Percentiles rank a stretch among this genome's conserved stretches.
phyloP scores from a whole-genome alignment of 78 protist genomes.

The Carpediemonas membranifera region DNA sequence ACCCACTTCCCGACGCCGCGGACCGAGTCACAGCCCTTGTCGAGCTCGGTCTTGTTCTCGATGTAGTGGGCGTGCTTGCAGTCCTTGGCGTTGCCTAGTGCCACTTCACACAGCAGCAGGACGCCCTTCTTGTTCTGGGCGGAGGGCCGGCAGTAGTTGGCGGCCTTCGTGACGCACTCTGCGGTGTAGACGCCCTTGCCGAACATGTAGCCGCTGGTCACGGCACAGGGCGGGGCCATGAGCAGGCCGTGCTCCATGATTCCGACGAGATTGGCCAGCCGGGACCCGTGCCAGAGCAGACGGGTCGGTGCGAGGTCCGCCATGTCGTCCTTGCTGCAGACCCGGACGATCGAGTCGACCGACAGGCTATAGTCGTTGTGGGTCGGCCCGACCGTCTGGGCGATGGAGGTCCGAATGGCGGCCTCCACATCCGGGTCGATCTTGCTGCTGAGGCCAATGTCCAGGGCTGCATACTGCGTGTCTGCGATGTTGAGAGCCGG shows the following conservation, averaged over 20 bases:
- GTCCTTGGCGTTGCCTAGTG: conserved; percentile 32
- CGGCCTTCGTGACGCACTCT: conserved; percentile 34
- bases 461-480: too few species aligned
- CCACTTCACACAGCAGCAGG: conserved; percentile 48
- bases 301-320: too few species aligned
- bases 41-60: too few species aligned
- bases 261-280: conserved; percentile 55
- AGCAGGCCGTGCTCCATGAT: conserved; percentile 65
- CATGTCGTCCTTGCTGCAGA: too few species aligned
- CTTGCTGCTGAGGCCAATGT: too few species aligned
- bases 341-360: too few species aligned
- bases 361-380: neutral
- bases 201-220: conserved; percentile 75
- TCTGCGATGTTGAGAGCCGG: too few species aligned
- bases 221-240: conserved; percentile 83
- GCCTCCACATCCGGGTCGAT: too few species aligned
- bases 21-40: too few species aligned
- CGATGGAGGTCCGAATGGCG: too few species aligned
- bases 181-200: conserved; percentile 87
- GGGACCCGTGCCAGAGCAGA: conserved; percentile 71
- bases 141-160: conserved; percentile 47
- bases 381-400: conserved; percentile 1
- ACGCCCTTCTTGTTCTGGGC: neutral
- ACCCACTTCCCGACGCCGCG: too few species aligned
- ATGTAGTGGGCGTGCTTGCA: too few species aligned